Conservation (phyloP, 768 basidiomycete species). For the Auricularia sp. region DNA sequence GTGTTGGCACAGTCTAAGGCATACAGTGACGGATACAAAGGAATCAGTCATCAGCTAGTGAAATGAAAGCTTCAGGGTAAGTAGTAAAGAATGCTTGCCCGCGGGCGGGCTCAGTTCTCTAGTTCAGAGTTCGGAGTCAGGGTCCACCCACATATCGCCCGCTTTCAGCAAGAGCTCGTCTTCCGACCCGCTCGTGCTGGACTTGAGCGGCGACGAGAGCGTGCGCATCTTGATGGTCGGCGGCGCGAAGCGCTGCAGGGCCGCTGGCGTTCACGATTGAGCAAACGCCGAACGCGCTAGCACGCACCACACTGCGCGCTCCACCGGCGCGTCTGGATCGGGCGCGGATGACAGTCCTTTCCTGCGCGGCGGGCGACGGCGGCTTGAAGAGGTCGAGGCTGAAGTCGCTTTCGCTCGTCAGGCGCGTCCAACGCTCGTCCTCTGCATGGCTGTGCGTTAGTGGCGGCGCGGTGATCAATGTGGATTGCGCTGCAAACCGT, state of each 20-base stretch:
- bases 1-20: too few species aligned
- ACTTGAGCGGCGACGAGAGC: background rate
- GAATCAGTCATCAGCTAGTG: too few species aligned
- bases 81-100: too few species aligned
- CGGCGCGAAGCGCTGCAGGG: background rate
- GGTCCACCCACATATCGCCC: background rate
- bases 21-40: too few species aligned
- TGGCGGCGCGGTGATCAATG: background rate
- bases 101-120: background rate
- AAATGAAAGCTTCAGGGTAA: too few species aligned
- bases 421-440: background rate
- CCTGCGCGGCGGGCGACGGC: background rate
- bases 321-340: too few species aligned
- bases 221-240: constrained; percentile 2
- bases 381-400: constrained; percentile 1
- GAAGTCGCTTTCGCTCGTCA: background rate
- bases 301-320: background rate
- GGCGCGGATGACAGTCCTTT: background rate
- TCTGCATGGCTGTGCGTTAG: background rate
- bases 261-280: background rate
- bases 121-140: background rate
- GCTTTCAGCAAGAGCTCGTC: background rate
- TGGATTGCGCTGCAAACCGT: constrained; percentile 2
- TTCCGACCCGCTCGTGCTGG: background rate
- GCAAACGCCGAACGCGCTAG: background rate